Evolutionary conservation across 495 filamentous ascomycete genomes (phyloP).

Genomic region (Penicillium pulvis): DNA sequence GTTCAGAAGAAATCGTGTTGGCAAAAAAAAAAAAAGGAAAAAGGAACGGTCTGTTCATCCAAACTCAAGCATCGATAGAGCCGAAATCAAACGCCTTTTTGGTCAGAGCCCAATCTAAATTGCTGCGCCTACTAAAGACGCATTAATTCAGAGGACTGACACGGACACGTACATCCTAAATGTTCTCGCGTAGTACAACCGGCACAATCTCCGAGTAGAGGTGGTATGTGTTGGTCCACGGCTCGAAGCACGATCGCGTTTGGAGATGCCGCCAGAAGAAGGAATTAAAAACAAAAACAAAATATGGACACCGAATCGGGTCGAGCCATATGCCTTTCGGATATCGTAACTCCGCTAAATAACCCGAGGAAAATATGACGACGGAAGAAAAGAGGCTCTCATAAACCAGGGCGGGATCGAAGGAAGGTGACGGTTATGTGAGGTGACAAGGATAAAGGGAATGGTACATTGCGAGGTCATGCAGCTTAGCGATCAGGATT

Average conservation of each 20-base stretch:
- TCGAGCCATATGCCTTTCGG: constrained; percentile 26
- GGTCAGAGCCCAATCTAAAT: background rate
- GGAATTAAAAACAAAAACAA: constrained; percentile 12
- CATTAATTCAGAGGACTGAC: background rate
- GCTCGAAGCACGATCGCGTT: constrained; percentile 6
- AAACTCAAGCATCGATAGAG: constrained; percentile 16
- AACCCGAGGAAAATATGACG: constrained; percentile 27
- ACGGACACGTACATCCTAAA: background rate
- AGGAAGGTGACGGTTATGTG: constrained; percentile 1
- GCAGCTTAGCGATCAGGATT: constrained; percentile 47
- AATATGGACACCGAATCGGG: constrained; percentile 25
- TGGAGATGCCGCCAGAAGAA: constrained; percentile 1
- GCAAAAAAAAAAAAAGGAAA: constrained; percentile 4
- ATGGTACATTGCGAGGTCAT: constrained; percentile 6
- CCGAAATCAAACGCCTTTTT: constrained; percentile 31
- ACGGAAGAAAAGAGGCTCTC: constrained; percentile 14
- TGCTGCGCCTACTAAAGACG: constrained; percentile 1
- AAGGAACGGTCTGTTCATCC: constrained; percentile 18
- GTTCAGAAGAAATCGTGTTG: constrained; percentile 3
- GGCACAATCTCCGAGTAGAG: background rate
- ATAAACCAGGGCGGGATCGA: constrained; percentile 13
- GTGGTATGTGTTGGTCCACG: background rate
- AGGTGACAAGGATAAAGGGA: constrained; percentile 1
- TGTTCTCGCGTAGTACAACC: background rate
- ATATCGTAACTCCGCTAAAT: constrained; percentile 35